phyloP scores from a whole-genome alignment of 108 stramenopile genomes.

The Cylindrotheca fusiformis region DNA sequence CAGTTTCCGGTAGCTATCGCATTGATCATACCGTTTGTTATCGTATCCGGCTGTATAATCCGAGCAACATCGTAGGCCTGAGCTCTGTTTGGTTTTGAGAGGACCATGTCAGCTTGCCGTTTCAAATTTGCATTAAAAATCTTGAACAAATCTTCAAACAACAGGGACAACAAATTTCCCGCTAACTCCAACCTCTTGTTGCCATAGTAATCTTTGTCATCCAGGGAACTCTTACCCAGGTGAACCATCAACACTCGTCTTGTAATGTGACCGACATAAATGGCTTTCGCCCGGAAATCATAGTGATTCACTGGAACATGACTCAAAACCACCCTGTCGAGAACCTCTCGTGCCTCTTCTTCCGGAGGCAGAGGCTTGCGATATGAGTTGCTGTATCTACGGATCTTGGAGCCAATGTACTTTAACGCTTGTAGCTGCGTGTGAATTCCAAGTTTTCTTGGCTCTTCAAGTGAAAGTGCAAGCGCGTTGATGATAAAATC shows the following conservation, averaged over 20 bases:
- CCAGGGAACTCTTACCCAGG: constrained; percentile 82
- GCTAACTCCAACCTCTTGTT: constrained; percentile 98
- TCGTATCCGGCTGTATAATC: constrained; percentile 85
- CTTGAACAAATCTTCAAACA: constrained; percentile 99
- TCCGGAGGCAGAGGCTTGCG: constrained; percentile 66
- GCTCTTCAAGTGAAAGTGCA: constrained; percentile 92
- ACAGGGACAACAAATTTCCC: constrained; percentile 90
- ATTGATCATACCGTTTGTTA: constrained; percentile 95
- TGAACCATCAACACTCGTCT: constrained; percentile 88
- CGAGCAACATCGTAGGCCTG: constrained; percentile 95
- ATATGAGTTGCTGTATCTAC: constrained; percentile 60
- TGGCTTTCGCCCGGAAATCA: constrained; percentile 87
- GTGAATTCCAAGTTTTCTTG: constrained; percentile 73
- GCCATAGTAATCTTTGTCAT: constrained; percentile 98
- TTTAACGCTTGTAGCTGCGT: constrained; percentile 89
- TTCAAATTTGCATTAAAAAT: constrained; percentile 94
- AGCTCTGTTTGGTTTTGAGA: constrained; percentile 93
- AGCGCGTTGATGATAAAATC: constrained; percentile 85
- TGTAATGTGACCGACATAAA: constrained; percentile 95
- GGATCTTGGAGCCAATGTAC: constrained; percentile 94
- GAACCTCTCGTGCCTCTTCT: constrained; percentile 95
- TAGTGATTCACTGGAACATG: constrained; percentile 94
- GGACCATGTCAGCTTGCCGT: constrained; percentile 90
- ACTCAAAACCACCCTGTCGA: constrained; percentile 92
- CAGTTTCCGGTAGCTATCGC: constrained; percentile 98